Evolutionary conservation across 495 filamentous ascomycete genomes (phyloP).

Genomic region (Aspergillus homomorphus): DNA sequence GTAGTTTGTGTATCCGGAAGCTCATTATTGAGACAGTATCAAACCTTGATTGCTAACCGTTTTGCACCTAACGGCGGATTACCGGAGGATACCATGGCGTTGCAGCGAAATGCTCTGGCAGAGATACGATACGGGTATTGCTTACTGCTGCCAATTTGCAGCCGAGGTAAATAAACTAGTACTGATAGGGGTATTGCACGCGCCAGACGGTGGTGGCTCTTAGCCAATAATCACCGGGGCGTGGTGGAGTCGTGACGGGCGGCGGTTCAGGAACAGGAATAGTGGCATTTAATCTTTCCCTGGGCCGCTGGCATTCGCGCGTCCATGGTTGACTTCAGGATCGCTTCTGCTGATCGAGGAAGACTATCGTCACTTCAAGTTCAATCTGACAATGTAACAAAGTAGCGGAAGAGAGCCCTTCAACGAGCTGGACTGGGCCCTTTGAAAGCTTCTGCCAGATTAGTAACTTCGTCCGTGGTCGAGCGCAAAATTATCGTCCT

Average conservation of each 20-base stretch:
- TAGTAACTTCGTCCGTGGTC: not conserved
- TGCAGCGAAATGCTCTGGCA: too few relatives aligned
- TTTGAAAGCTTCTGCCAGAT: too few relatives aligned
- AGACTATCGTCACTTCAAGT: not conserved
- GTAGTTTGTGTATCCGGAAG: too few relatives aligned
- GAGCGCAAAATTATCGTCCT: not conserved
- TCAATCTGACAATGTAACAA: not conserved
- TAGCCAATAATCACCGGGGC: not conserved
- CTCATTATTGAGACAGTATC: too few relatives aligned
- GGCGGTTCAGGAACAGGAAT: constrained; percentile 40
- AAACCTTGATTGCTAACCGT: too few relatives aligned
- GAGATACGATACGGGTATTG: too few relatives aligned
- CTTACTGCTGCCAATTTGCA: too few relatives aligned
- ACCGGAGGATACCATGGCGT: too few relatives aligned
- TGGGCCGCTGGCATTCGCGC: not conserved
- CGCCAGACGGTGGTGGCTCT: not conserved
- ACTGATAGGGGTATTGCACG: constrained; percentile 2
- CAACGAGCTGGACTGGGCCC: not conserved
- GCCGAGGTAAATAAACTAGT: not conserved
- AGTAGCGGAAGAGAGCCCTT: not conserved
- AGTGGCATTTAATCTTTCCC: constrained; percentile 21
- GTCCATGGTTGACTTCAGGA: constrained; percentile 3
- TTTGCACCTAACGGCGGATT: too few relatives aligned
- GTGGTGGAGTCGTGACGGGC: constrained; percentile 7
- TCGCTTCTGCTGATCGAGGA: not conserved